Base-by-base conservation (phyloP, 2,329 filamentous ascomycete species). In the Pyricularia sp. region DNA sequence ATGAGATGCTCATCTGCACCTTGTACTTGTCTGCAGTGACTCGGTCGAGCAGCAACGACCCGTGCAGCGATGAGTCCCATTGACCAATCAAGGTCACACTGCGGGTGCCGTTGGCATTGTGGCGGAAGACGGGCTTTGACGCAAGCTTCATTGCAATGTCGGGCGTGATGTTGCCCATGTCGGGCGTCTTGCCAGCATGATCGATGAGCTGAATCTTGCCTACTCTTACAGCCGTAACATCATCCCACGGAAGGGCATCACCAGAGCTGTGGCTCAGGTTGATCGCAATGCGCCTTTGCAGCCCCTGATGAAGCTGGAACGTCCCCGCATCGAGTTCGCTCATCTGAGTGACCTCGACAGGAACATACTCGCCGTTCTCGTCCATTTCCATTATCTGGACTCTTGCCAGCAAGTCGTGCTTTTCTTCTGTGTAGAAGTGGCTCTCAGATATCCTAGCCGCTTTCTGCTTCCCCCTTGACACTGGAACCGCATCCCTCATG, bases 31-130 rank as follows among this genome's bases (percentile, higher is more conserved):
- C 94, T n/a, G 92, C 88, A 1, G 95, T 98, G 1, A 92, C 90
- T 30, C 94, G 89, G 78, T 99, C 94, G n/a, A 99, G 87, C 17
- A 98, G 84, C n/a, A 97, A 83, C 6, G 95, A 97, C 71, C 89
- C 90, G 78, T 99, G 95, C 72, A 95, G 84, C 75, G 93, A 97
- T 0, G 94, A 97, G 77, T 99, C 95, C 95, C 95, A 99, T 75
- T 98, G 94, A 0, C 92, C 93, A n/a, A 91, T 86, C 63, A 98
- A 84, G 1, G 90, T 94, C 55, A 97, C 89, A 76, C 91, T 93
- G 50, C 90, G 90, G 0, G 94, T 97, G 55, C 95, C 95, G 76
- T 98, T 96, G 28, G 92, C 88, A 75, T 97, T 96, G 69, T 92
- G 89, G 71, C 90, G 91, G 72, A 97, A 90, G 69, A 89, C 85